Base-by-base conservation (phyloP, 306 rosid species). In the Fragaria nilgerrensis region DNA sequence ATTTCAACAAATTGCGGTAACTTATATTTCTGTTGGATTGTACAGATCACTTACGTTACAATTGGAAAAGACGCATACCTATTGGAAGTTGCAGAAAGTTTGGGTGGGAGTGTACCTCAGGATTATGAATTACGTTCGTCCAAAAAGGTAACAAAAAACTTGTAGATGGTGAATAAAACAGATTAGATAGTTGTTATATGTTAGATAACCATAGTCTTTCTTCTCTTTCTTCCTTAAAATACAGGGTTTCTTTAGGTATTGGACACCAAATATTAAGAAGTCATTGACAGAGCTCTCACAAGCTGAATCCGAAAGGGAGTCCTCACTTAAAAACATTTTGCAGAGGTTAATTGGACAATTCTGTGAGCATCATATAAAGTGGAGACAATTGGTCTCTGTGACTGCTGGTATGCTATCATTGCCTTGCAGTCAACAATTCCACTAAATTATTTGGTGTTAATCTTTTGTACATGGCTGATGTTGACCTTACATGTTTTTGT, bases 221-320 rank as follows among this genome's bases (percentile, higher is more conserved):
- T 81, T 72, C 62, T 68, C 20, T 75, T 29, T 47, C 43, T 37
- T 19, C 79, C 72, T 79, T 86, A 78, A 80, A 65, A 55, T 86
- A 82, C 89, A 95, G 99, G 99, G 99, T 37, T 87, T 87, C 84
- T 91, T 72, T 78, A 85, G 96, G 85, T 95, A 95, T 78, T 95
- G 99, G 98, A 88, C 96, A 84, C 96, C 98, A 58, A 84, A 70
- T 79, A 88, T 92, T 58, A 95, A 91, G 85, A 66, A 29, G 58
- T 83, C 83, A 73, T 70, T 95, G 68, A 83, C 81, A 70, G 88
- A 88, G 85, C 97, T 92, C 68, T 85, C 92, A 7, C 86, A 73
- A 80, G 99, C 97, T 75, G 94, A 89, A 82, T 80, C 86, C 59
- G 91, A 87, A 73, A 92, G 85, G 89, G 96, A 92, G 64, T 85